A percentile compares a stretch with the other conserved stretches of the same genome.
phyloP scores from a whole-genome alignment of 352 stramenopile genomes.

The Globisporangium heterothallicum region DNA sequence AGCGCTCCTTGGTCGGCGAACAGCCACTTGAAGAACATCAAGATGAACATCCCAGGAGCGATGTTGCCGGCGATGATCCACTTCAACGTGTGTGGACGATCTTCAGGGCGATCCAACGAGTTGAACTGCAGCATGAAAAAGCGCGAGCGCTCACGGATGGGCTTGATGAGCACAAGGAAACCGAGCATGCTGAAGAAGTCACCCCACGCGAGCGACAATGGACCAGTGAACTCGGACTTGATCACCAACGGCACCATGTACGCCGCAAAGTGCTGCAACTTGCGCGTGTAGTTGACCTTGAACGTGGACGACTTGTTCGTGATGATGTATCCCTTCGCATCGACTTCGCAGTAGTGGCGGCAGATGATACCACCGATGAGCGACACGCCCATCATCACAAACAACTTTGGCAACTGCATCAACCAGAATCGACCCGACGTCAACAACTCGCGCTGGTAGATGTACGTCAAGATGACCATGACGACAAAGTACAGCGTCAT shows the following conservation, averaged over 20 bases:
- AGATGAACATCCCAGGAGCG: constrained; percentile 54
- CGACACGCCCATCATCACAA: constrained; percentile 53
- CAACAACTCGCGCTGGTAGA: constrained; percentile 43
- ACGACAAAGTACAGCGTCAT: constrained; percentile 39
- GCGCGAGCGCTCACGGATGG: constrained; percentile 64
- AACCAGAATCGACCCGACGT: constrained; percentile 35
- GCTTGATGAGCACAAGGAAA: constrained; percentile 84
- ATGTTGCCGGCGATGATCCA: constrained; percentile 82
- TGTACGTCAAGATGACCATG: constrained; percentile 38
- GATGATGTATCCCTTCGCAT: constrained; percentile 82
- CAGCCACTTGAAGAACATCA: constrained; percentile 86
- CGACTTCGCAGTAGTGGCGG: constrained; percentile 72
- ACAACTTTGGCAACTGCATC: constrained; percentile 48
- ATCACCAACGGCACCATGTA: constrained; percentile 81
- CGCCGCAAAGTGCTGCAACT: constrained; percentile 78
- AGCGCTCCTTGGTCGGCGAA: constrained; percentile 51
- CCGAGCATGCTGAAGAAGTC: constrained; percentile 79
- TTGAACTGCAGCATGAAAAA: constrained; percentile 90
- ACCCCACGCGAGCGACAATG: constrained; percentile 69
- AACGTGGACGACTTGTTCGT: constrained; percentile 80
- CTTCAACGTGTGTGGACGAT: constrained; percentile 81
- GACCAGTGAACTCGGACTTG: constrained; percentile 52
- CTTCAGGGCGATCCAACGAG: constrained; percentile 77
- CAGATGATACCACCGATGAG: constrained; percentile 68
- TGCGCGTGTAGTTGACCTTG: constrained; percentile 88